Evolutionary conservation across 2,329 filamentous ascomycete genomes (phyloP), one percentile per base, ranked within the genome.

Genomic region (Fusarium piperis): DNA sequence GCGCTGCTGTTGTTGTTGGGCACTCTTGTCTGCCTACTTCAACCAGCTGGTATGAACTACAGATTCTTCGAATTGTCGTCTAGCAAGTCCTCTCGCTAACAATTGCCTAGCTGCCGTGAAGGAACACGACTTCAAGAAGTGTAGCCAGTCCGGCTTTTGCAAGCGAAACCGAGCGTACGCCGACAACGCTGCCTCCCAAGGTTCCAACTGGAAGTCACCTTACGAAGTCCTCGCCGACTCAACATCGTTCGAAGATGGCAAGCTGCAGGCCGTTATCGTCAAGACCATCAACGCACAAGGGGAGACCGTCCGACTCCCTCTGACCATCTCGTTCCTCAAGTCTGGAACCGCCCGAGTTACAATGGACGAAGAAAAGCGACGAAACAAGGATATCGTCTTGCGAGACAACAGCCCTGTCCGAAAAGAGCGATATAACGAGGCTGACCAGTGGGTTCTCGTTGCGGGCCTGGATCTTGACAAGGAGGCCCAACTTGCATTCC

Each of bases 101-200:
- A 61, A 60, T 67, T 41, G 9, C 41, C 12, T 74, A 97, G 94
- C 89, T 72, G 87, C 89, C 77, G 96, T 99, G 59, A 99, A 99
- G 84, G 93, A 97, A 79, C 91, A 97, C 77, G 95, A 97, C 81
- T 99, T 98, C 88, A 99, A 98, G 80, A 97, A 93, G 77, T 99
- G 96, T 85, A 85, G 93, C 74, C 95, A 99, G 80, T 96, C 95
- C 6, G 96, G 96, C 77, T 99, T 99, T 85, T 99, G 96, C 84
- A 96, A 94, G 80, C 93, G 96, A 73, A 98, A 98, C 83, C 91
- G 96, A 80, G 93, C 90, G 39, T 95, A 93, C 79, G 96, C 96
- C 79, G 95, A 98, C 82, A 85, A 89, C 71, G 94, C 91, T 70
- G 83, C 89, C 51, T 84, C 89, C 44, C 83, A 89, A 62, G 90